Conservation (phyloP, 371 early-diverging fungal genomes). For the Encephalitozoon cuniculi region DNA sequence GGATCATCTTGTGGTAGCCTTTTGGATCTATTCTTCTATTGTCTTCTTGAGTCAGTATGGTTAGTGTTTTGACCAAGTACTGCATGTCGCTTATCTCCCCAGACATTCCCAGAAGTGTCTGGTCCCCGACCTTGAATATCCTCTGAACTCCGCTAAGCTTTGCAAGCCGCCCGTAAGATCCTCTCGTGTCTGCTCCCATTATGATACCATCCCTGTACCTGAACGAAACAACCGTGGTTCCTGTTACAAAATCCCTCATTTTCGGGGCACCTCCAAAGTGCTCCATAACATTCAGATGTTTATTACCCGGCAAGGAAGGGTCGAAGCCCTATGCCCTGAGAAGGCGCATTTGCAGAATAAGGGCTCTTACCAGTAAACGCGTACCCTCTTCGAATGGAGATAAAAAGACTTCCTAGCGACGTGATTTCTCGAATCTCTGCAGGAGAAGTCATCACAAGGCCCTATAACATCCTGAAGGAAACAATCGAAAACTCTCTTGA, state of each 20-base stretch:
- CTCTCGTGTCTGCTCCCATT: slow-evolving; percentile 84
- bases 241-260: slow-evolving; percentile 39
- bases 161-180: slow-evolving; percentile 85
- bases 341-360: neutral
- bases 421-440: slow-evolving; percentile 58
- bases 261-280: neutral
- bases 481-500: slow-evolving; percentile 90
- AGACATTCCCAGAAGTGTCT: slow-evolving; percentile 72
- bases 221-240: slow-evolving; percentile 58
- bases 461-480: slow-evolving; percentile 87
- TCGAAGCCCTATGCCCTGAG: neutral
- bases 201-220: slow-evolving; percentile 91
- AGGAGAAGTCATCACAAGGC: slow-evolving; percentile 60
- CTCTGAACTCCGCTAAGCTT: slow-evolving; percentile 81
- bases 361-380: neutral
- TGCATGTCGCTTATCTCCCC: slow-evolving; percentile 90
- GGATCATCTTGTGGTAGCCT: slow-evolving; percentile 55
- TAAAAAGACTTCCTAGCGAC: slow-evolving; percentile 50
- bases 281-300: neutral
- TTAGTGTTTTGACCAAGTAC: slow-evolving; percentile 73
- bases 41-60: slow-evolving; percentile 67
- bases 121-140: slow-evolving; percentile 69
- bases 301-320: neutral
- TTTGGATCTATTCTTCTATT: slow-evolving; percentile 27
- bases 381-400: slow-evolving; percentile 24